phyloP scores from a whole-genome alignment of 306 rosid genomes.

The Arachis hypogaea region DNA sequence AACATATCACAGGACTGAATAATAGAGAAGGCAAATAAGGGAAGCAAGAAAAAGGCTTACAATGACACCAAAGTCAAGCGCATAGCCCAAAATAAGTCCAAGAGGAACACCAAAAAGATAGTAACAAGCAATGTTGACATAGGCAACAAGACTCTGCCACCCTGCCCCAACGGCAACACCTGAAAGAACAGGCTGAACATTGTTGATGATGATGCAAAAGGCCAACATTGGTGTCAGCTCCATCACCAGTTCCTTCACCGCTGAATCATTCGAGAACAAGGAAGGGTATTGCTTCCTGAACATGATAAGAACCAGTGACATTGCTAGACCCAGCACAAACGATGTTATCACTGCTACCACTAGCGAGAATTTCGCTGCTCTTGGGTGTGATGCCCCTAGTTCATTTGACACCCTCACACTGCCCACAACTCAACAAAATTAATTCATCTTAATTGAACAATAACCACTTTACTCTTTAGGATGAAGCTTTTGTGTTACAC shows the following conservation, averaged over 20 bases:
- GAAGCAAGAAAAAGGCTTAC: conserved; percentile 38
- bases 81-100: conserved; percentile 66
- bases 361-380: conserved; percentile 75
- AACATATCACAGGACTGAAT: too few relatives aligned
- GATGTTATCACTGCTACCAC: conserved; percentile 72
- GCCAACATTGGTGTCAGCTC: conserved; percentile 74
- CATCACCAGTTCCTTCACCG: conserved; percentile 52
- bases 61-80: conserved; percentile 52
- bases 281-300: conserved; percentile 51
- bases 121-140: conserved; percentile 73
- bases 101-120: conserved; percentile 75
- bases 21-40: neutral
- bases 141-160: conserved; percentile 78
- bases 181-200: conserved; percentile 82
- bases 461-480: too few relatives aligned
- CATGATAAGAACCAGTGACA: conserved; percentile 52
- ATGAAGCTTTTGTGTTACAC: too few relatives aligned
- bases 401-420: conserved; percentile 94
- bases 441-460: too few relatives aligned
- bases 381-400: conserved; percentile 85
- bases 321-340: conserved; percentile 36
- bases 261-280: conserved; percentile 57
- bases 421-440: conserved; percentile 8
- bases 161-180: conserved; percentile 96
- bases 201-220: conserved; percentile 69